These are phyloP conservation scores for Rhizopogon parksii DNA, from an alignment of 1,284 basidiomycete species.

Conservation along the genomic window DNA sequence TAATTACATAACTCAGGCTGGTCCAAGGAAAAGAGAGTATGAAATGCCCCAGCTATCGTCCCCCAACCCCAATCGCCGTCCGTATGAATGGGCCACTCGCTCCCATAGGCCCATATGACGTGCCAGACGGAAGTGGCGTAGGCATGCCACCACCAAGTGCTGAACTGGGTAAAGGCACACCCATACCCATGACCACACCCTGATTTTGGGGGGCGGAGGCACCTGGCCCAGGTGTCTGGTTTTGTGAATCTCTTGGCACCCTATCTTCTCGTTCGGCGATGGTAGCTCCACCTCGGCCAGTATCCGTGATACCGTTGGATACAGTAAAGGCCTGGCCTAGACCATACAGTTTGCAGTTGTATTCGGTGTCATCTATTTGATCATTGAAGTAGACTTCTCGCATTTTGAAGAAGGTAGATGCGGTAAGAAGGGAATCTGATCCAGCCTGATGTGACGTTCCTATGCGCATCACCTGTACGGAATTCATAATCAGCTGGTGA, in stretches of 20 bases:
- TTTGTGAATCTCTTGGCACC: constrained; percentile 47
- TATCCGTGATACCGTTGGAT: constrained; percentile 58
- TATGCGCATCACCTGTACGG: constrained; percentile 72
- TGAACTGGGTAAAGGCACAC: constrained; percentile 27
- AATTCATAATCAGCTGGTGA: constrained; percentile 7
- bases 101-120: constrained; percentile 54
- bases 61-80: constrained; percentile 54
- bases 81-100: constrained; percentile 58
- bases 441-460: constrained; percentile 95
- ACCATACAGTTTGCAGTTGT: constrained; percentile 71
- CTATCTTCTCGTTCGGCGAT: constrained; percentile 74
- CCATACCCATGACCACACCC: constrained; percentile 32
- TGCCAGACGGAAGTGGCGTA: constrained; percentile 40
- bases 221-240: constrained; percentile 44
- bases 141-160: constrained; percentile 35
- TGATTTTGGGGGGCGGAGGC: constrained; percentile 29
- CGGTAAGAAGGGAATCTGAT: constrained; percentile 90
- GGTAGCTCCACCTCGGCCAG: constrained; percentile 61
- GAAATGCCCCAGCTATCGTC: constrained; percentile 37
- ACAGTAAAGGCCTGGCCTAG: constrained; percentile 68
- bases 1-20: constrained; percentile 16
- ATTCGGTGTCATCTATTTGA: constrained; percentile 72
- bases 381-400: constrained; percentile 87
- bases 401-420: constrained; percentile 95
- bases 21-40: constrained; percentile 21